Percentiles rank a stretch among this genome's conserved stretches.
phyloP scores from a whole-genome alignment of 1,284 basidiomycete species.

The Caloboletus firmus region DNA sequence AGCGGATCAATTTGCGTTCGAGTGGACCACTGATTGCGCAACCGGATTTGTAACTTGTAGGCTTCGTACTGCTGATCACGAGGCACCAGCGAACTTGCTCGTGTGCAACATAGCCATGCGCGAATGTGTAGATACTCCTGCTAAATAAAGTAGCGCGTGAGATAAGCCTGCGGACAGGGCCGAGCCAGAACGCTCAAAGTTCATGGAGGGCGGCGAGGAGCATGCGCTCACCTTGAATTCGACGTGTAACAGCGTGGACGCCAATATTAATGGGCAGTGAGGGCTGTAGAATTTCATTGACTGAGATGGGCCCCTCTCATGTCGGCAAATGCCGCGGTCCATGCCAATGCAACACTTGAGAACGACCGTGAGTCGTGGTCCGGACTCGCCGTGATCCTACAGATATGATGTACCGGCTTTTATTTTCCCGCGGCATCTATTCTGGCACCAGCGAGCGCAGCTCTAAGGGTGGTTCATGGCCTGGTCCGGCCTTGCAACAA shows the following conservation, averaged over 20 bases:
- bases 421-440: slow-evolving; percentile 3
- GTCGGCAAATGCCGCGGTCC: background rate
- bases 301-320: background rate
- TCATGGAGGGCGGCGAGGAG: background rate
- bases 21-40: background rate
- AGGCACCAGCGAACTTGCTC: background rate
- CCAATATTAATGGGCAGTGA: slow-evolving; percentile 17
- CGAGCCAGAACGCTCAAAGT: background rate
- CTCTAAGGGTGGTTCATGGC: background rate
- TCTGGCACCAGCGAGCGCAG: background rate
- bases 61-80: background rate
- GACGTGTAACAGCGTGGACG: background rate
- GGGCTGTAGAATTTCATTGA: slow-evolving; percentile 3
- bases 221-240: background rate
- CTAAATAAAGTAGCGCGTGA: background rate
- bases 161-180: background rate
- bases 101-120: background rate
- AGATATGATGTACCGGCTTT: background rate
- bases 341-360: background rate
- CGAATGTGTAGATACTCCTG: background rate
- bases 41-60: background rate
- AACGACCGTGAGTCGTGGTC: background rate
- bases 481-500: background rate
- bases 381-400: background rate
- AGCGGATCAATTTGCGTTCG: slow-evolving; percentile 17